Conservation (phyloP, 768 basidiomycete species). For the Chalciporus piperatus region DNA sequence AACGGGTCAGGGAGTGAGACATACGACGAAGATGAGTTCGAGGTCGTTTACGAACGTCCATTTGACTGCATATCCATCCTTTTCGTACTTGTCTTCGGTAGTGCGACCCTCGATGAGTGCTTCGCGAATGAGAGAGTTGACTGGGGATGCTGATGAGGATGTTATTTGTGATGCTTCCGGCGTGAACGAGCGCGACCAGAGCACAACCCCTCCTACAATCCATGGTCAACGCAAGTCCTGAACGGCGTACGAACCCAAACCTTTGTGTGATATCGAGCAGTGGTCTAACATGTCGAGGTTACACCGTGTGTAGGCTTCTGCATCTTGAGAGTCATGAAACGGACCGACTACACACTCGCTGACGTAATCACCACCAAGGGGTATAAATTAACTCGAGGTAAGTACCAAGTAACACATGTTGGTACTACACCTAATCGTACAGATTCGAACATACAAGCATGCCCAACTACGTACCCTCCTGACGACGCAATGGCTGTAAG, state of each 20-base stretch:
- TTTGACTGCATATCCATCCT: slow-evolving; percentile 89
- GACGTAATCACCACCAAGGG: slow-evolving; percentile 11
- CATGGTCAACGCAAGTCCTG: slow-evolving; percentile 5
- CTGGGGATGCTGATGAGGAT: slow-evolving; percentile 71
- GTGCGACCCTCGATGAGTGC: slow-evolving; percentile 89
- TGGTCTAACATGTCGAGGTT: slow-evolving; percentile 76
- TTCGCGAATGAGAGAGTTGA: slow-evolving; percentile 86
- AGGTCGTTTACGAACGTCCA: slow-evolving; percentile 96
- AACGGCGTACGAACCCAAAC: slow-evolving; percentile 35
- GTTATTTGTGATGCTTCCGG: slow-evolving; percentile 74
- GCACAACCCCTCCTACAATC: slow-evolving; percentile 76
- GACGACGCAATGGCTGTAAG: slow-evolving; percentile 27
- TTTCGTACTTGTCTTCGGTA: slow-evolving; percentile 82
- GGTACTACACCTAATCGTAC: slow-evolving; percentile 2
- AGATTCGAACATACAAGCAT: no score
- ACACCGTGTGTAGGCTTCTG: neutral
- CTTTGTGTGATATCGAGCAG: slow-evolving; percentile 94
- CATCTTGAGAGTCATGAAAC: neutral
- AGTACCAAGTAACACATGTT: neutral
- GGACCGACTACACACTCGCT: neutral
- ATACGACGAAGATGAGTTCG: slow-evolving; percentile 93
- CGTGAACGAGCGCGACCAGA: slow-evolving; percentile 95
- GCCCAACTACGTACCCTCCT: neutral
- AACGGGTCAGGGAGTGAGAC: slow-evolving; percentile 26
- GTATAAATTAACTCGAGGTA: slow-evolving; percentile 7